These are phyloP conservation scores for Keithomyces neogunnii DNA, from an alignment of 2,329 filamentous ascomycete species.

Conservation along the genomic window DNA sequence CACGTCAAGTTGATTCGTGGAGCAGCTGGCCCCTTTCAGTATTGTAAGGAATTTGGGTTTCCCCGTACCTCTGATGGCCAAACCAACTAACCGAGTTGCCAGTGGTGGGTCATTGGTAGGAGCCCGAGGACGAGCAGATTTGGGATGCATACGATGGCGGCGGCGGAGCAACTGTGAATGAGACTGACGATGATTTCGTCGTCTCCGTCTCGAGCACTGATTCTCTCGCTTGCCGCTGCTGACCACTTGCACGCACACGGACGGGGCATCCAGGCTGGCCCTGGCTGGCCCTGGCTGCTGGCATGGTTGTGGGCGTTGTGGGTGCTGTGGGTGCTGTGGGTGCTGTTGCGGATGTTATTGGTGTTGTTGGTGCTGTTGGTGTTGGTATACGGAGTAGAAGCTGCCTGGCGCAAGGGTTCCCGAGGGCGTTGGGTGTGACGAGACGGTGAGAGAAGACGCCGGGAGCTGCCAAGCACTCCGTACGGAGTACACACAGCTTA, in stretches of 20 bases:
- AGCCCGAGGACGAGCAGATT: conserved; percentile 42
- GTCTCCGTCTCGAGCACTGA: not conserved
- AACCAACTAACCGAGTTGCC: conserved; percentile 10
- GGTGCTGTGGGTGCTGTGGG: not conserved
- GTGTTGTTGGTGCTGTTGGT: not conserved
- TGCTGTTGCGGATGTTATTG: not conserved
- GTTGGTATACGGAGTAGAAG: not conserved
- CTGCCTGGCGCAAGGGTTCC: not conserved
- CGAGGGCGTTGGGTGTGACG: not conserved
- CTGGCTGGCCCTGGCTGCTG: not conserved
- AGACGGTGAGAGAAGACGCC: too few species aligned
- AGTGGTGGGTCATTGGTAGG: conserved; percentile 25
- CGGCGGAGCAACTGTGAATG: conserved; percentile 25
- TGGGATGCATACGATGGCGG: conserved; percentile 46
- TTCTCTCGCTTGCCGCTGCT: not conserved
- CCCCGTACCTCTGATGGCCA: not conserved
- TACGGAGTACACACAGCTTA: too few species aligned
- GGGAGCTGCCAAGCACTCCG: too few species aligned
- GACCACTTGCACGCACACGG: not conserved
- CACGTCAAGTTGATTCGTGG: too few species aligned
- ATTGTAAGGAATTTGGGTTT: too few species aligned
- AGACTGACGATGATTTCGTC: not conserved
- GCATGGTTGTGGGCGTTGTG: not conserved
- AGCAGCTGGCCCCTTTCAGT: too few species aligned
- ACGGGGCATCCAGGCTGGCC: not conserved